Percentiles rank a stretch among this genome's conserved stretches.
These are phyloP conservation scores for Mitragyna speciosa DNA, from an alignment of 257 asterid genomes.

Conservation along the genomic window DNA sequence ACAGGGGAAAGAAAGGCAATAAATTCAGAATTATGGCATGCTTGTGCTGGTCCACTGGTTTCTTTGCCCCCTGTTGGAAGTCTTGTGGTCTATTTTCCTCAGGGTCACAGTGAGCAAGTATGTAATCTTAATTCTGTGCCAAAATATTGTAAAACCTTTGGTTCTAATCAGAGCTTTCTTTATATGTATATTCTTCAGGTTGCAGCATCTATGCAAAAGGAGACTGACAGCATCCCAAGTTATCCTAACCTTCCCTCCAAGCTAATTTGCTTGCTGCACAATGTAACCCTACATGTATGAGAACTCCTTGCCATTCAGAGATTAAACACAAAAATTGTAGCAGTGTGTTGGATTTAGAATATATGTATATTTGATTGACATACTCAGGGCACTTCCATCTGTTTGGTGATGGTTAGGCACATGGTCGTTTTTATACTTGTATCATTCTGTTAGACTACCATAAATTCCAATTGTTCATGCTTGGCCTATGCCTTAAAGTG, in stretches of 20 bases:
- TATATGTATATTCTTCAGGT: conserved; percentile 47
- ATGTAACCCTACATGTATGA: conserved; percentile 88
- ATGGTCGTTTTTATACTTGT: not conserved
- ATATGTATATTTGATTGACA: not conserved
- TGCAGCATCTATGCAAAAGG: conserved; percentile 97
- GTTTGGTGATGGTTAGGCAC: not conserved
- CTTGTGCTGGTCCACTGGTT: conserved; percentile 97
- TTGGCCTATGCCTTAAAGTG: conserved; percentile 2
- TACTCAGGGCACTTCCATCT: not conserved
- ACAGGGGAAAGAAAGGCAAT: conserved; percentile 76
- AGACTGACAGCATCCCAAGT: conserved; percentile 78
- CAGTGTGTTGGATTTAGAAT: not conserved
- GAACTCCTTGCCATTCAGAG: conserved; percentile 3
- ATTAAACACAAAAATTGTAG: not conserved
- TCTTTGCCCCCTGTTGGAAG: conserved; percentile 95
- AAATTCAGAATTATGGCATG: conserved; percentile 98
- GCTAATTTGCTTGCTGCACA: conserved; percentile 84
- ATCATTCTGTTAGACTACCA: not conserved
- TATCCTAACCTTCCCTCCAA: conserved; percentile 95
- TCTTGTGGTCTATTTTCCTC: conserved; percentile 92
- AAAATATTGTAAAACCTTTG: not conserved
- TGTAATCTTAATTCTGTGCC: conserved; percentile 23
- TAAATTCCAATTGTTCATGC: not conserved
- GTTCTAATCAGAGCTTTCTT: not conserved
- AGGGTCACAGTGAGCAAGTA: conserved; percentile 99